Evolutionary conservation across 768 basidiomycete genomes (phyloP).

Genomic region (Mycena vitilis): DNA sequence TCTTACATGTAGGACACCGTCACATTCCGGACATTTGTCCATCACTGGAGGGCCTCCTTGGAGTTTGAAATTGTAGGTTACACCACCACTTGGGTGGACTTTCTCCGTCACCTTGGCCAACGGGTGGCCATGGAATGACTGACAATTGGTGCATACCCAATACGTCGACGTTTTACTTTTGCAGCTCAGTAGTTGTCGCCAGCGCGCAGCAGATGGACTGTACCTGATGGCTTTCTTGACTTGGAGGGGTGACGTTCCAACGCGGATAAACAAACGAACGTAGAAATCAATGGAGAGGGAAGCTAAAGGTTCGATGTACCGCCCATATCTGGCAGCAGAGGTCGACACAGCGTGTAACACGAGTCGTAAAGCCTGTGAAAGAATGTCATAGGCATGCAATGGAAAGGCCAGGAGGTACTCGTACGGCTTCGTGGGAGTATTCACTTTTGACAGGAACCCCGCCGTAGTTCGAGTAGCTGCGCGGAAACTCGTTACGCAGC

Average conservation of each 20-base stretch:
- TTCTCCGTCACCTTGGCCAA: conserved; percentile 81
- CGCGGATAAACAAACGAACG: conserved; percentile 88
- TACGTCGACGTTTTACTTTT: conserved; percentile 87
- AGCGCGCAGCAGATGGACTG: conserved; percentile 28
- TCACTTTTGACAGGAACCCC: conserved; percentile 92
- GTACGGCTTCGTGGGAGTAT: conserved; percentile 92
- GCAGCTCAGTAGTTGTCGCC: conserved; percentile 23
- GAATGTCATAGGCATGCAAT: conserved; percentile 14
- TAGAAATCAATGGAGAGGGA: conserved; percentile 98
- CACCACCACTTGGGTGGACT: conserved; percentile 62
- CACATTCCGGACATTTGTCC: conserved; percentile 85
- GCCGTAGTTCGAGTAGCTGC: conserved; percentile 94
- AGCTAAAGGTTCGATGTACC: conserved; percentile 88
- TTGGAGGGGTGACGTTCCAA: conserved; percentile 78
- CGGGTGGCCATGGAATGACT: conserved; percentile 85
- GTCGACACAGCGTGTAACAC: conserved; percentile 89
- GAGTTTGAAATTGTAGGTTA: conserved; percentile 78
- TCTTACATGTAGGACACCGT: conserved; percentile 77
- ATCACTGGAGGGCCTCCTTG: conserved; percentile 74
- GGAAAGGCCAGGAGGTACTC: conserved; percentile 39
- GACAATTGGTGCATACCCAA: conserved; percentile 88
- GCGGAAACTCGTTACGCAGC: conserved; percentile 1
- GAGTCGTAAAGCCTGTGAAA: conserved; percentile 84
- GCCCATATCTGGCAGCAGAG: conserved; percentile 91
- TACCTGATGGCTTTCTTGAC: conserved; percentile 88